Evolutionary conservation across 148 eudicot genomes (phyloP).

Genomic region (Simmondsia chinensis): DNA sequence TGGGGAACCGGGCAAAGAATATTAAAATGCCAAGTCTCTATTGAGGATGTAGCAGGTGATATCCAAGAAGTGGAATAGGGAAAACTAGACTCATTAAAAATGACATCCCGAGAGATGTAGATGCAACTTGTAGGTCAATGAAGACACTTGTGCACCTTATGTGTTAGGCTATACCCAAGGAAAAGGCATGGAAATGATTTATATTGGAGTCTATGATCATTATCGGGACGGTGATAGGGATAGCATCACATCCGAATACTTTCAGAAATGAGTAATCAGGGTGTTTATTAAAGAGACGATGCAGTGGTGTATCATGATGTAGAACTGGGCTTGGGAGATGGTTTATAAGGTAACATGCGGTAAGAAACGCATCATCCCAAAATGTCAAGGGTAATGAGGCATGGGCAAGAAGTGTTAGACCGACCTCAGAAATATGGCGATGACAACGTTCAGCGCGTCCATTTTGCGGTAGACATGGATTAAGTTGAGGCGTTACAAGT

Average conservation of each 20-base stretch:
- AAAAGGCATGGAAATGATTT: not conserved
- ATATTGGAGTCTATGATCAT: not conserved
- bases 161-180: too few species aligned
- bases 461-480: too few species aligned
- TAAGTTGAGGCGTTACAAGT: too few species aligned
- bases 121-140: too few species aligned
- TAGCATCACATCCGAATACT: slow-evolving; percentile 4
- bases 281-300: not conserved
- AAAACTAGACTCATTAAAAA: too few species aligned
- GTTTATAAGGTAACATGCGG: not conserved
- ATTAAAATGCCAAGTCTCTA: too few species aligned
- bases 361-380: not conserved
- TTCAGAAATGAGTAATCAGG: not conserved
- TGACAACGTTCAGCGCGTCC: too few species aligned
- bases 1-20: not conserved
- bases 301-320: not conserved
- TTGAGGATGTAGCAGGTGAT: too few species aligned
- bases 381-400: not conserved
- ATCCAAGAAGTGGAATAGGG: too few species aligned
- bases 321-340: not conserved
- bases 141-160: too few species aligned
- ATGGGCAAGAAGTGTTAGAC: not conserved
- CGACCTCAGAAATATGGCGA: too few species aligned
- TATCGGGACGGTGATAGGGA: slow-evolving; percentile 1
- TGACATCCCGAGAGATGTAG: too few species aligned